Conservation (phyloP, 345 rosid species). For the Eutrema heterophyllum region DNA sequence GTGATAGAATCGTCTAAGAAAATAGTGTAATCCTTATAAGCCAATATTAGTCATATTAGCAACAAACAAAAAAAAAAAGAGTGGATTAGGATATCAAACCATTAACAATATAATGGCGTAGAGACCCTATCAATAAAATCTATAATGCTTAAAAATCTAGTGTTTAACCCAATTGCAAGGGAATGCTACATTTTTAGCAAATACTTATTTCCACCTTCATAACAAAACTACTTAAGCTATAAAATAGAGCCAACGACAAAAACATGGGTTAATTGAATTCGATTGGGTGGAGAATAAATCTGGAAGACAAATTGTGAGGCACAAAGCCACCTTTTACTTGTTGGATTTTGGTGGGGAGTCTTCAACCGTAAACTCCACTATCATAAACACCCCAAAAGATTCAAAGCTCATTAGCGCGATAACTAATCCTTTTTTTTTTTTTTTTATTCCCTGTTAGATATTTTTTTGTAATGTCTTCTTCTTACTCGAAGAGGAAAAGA, state of each 20-base stretch:
- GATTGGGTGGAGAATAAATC: slow-evolving; percentile 1
- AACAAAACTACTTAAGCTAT: too few relatives aligned
- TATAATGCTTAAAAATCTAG: too few relatives aligned
- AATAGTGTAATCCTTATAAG: too few relatives aligned
- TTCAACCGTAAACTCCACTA: slow-evolving; percentile 12
- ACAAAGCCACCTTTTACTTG: neutral
- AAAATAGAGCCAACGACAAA: too few relatives aligned
- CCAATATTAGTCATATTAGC: neutral
- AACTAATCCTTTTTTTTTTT: slow-evolving; percentile 2
- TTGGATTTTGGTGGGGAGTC: slow-evolving; percentile 19
- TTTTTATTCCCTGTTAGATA: neutral
- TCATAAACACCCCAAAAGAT: slow-evolving; percentile 20
- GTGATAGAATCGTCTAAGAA: too few relatives aligned
- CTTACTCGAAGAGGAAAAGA: slow-evolving; percentile 6
- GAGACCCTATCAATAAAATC: too few relatives aligned
- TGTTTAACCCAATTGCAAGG: too few relatives aligned
- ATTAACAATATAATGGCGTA: too few relatives aligned
- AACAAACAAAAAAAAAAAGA: neutral
- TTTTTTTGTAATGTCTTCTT: slow-evolving; percentile 4
- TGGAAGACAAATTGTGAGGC: slow-evolving; percentile 2
- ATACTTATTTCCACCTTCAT: too few relatives aligned
- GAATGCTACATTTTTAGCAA: too few relatives aligned
- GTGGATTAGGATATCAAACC: too few relatives aligned
- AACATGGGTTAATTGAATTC: slow-evolving; percentile 15
- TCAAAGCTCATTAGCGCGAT: slow-evolving; percentile 12